Base-by-base conservation (phyloP, 148 eudicot genomes). In the Linanthus parryae region DNA sequence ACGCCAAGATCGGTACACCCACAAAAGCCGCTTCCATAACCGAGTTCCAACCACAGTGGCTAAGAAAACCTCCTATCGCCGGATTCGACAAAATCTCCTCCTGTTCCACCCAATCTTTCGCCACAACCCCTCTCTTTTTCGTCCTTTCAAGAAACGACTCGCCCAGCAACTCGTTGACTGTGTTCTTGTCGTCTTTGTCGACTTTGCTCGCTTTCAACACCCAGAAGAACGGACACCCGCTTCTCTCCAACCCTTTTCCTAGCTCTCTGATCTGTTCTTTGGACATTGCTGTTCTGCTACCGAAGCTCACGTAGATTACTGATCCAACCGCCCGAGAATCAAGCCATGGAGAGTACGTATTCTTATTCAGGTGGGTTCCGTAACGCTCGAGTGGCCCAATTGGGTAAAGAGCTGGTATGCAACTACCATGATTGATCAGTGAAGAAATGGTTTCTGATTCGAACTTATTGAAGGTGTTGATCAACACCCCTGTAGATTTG, bases 1-100 rank as follows among this genome's bases (percentile, higher is more conserved):
- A 79, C 0, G 73, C 81, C 48, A 81, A 28, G 26, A 74, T 12
- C 4, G 78, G 83, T 1, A 74, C 40, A 15, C 80, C 83, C 0
- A 28, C 13, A 0, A 35, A 19, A 20, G 73, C 67, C 0, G 81
- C 71, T 29, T 82, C 81, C 56, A 53, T 69, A 43, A 78, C 70
- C 17, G 84, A 82, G 64, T 75, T 79, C 84, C 88, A 82, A 3
- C 80, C 88, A 6, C 88, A 78, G 20, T 78, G 84, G 29, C 66
- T 82, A 49, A 82, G 24, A 15, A 81, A 82, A 14, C 69, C 81
- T 26, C 84, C 79, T 0, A 65, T 29, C 3, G 77, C 52, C 0
- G 61, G 70, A 52, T 81, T 78, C 0, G 53, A 63, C 24, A 81
- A 21, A 47, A 78, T 69, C 63, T 52, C 70, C 33, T 49, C 76